Percentiles rank a stretch among this genome's conserved stretches.
Evolutionary conservation across 2,329 filamentous ascomycete species (phyloP).

Genomic region (Nakataea oryzae): DNA sequence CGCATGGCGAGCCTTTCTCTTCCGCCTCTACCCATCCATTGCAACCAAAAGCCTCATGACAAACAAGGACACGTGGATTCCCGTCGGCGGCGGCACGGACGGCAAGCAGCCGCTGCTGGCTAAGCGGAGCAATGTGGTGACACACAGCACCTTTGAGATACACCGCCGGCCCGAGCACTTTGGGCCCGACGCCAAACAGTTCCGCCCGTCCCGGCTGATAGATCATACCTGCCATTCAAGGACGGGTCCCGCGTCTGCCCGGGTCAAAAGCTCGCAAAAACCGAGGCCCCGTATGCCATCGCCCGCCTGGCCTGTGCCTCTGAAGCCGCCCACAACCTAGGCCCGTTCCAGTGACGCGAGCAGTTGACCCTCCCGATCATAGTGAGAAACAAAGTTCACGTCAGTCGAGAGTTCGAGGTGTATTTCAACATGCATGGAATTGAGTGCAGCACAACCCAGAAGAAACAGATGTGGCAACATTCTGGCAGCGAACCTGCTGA

Average conservation of each 20-base stretch:
- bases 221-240: conserved; percentile 34
- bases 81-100: conserved; percentile 32
- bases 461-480: too few species aligned
- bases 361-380: not conserved
- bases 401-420: not conserved
- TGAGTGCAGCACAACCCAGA: too few species aligned
- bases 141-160: conserved; percentile 24
- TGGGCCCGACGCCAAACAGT: conserved; percentile 6
- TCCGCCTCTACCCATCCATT: conserved; percentile 34
- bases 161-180: conserved; percentile 11
- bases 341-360: not conserved
- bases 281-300: not conserved
- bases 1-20: conserved; percentile 34
- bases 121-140: conserved; percentile 26
- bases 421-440: too few species aligned
- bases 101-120: conserved; percentile 32
- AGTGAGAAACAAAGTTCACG: not conserved
- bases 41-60: conserved; percentile 28
- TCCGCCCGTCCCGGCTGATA: conserved; percentile 18
- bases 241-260: conserved; percentile 37
- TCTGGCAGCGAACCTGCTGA: too few species aligned
- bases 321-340: not conserved
- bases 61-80: conserved; percentile 32
- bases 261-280: conserved; percentile 36
- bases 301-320: not conserved